Base-by-base conservation (phyloP, 2,329 filamentous ascomycete genomes). In the Sporothrix brunneoviolacea region DNA sequence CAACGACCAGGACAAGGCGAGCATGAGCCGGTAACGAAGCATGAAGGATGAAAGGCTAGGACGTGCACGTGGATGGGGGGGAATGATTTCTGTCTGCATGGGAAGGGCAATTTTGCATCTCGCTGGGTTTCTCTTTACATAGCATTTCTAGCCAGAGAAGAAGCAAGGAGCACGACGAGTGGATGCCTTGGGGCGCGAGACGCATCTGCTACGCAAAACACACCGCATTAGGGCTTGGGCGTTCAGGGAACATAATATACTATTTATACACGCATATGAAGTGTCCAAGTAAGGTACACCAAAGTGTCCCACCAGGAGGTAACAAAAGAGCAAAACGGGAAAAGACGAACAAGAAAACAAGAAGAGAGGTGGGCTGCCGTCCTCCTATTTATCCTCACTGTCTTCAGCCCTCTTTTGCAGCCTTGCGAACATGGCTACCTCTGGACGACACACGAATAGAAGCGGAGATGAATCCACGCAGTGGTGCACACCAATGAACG, bases 341-440 rank as follows among this genome's bases (percentile, higher is more conserved):
- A 27, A 32, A 18, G 30, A 16, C 18, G 30, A 35, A 16, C 30
- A 24, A 12, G 40, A 43, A 18, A 19, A 22, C 27, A 43, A 44
- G 28, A 30, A 28, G 35, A n/a, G n/a, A n/a, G n/a, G n/a, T n/a
- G n/a, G n/a, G n/a, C n/a, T n/a, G n/a, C n/a, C n/a, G n/a, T n/a
- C n/a, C n/a, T n/a, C n/a, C n/a, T n/a, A n/a, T n/a, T n/a, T n/a
- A n/a, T n/a, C n/a, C n/a, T n/a, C n/a, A n/a, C n/a, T n/a, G n/a
- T n/a, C n/a, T n/a, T n/a, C n/a, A n/a, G n/a, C n/a, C n/a, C n/a
- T n/a, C n/a, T n/a, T n/a, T n/a, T 24, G 28, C 27, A 18, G 7
- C 40, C 48, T n/a, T 32, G 39, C 40, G 18, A 45, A 35, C 40
- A 45, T 44, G 22, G 41, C 21, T 45, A 39, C 33, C 35, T 43